These are phyloP conservation scores for Talaromyces thailandensis DNA, from an alignment of 495 filamentous ascomycete genomes.

Conservation along the genomic window DNA sequence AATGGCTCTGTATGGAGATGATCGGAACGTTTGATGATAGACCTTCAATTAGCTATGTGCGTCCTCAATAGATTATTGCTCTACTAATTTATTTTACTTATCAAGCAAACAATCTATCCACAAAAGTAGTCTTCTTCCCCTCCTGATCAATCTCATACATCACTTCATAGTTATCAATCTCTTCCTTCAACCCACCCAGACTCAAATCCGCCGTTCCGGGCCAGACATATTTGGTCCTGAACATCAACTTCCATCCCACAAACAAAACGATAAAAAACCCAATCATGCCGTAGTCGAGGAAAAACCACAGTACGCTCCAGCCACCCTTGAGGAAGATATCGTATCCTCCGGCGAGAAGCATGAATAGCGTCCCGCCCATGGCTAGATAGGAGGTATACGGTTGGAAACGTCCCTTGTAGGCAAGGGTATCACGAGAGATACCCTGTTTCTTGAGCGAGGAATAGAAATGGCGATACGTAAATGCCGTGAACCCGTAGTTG, in stretches of 20 bases:
- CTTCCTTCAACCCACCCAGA: slow-evolving; percentile 27
- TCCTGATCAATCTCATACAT: slow-evolving; percentile 3
- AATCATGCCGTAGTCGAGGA: slow-evolving; percentile 34
- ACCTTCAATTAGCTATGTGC: background rate
- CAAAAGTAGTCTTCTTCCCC: background rate
- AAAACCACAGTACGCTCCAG: slow-evolving; percentile 19
- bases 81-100: background rate
- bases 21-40: background rate
- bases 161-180: slow-evolving; percentile 55
- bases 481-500: slow-evolving; percentile 35
- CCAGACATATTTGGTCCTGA: slow-evolving; percentile 34
- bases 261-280: slow-evolving; percentile 36
- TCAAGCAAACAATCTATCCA: background rate
- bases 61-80: background rate
- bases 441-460: slow-evolving; percentile 22
- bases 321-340: slow-evolving; percentile 19
- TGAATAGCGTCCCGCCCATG: slow-evolving; percentile 19
- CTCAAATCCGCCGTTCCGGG: slow-evolving; percentile 29
- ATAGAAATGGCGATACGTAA: slow-evolving; percentile 42
- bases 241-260: slow-evolving; percentile 45
- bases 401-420: slow-evolving; percentile 23
- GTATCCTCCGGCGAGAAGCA: slow-evolving; percentile 22
- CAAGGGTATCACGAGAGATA: slow-evolving; percentile 19
- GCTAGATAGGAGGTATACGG: slow-evolving; percentile 25
- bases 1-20: background rate